Conservation (phyloP, 768 basidiomycete genomes). For the Psilocybe tampanensis region DNA sequence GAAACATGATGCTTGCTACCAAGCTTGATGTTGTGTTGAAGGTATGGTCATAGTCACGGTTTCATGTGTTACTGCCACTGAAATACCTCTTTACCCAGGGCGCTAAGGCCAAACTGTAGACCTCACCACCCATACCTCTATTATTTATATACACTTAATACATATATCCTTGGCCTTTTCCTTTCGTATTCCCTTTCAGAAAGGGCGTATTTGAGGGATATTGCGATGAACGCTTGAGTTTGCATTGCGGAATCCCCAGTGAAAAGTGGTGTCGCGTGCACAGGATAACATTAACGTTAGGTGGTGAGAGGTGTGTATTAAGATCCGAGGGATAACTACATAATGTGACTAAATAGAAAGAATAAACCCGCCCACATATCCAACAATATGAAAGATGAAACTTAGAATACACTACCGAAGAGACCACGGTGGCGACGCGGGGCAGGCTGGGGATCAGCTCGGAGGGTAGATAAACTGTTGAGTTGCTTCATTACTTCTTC, state of each 20-base stretch:
- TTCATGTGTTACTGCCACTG: background rate
- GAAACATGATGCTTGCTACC: slow-evolving; percentile 93
- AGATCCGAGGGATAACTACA: slow-evolving; percentile 14
- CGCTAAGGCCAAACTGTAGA: slow-evolving; percentile 49
- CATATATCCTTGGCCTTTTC: slow-evolving; percentile 8
- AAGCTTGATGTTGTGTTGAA: slow-evolving; percentile 86
- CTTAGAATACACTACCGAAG: slow-evolving; percentile 73
- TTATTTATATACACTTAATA: background rate
- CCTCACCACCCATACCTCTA: background rate
- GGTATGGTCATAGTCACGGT: slow-evolving; percentile 40
- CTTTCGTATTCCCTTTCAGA: background rate
- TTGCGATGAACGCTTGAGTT: background rate
- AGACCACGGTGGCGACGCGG: slow-evolving; percentile 77
- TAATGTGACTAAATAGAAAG: slow-evolving; percentile 8
- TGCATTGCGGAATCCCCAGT: background rate
- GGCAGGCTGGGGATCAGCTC: slow-evolving; percentile 76
- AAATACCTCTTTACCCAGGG: slow-evolving; percentile 23
- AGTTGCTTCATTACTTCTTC: slow-evolving; percentile 98
- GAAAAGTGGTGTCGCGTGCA: background rate
- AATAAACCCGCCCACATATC: slow-evolving; percentile 2
- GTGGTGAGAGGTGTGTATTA: slow-evolving; percentile 15
- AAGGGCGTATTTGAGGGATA: background rate
- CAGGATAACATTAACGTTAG: slow-evolving; percentile 1
- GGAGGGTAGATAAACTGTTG: slow-evolving; percentile 86
- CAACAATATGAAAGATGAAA: slow-evolving; percentile 6